These are phyloP conservation scores for Cadophora gregata DNA, from an alignment of 2,329 filamentous ascomycete species.

Conservation along the genomic window DNA sequence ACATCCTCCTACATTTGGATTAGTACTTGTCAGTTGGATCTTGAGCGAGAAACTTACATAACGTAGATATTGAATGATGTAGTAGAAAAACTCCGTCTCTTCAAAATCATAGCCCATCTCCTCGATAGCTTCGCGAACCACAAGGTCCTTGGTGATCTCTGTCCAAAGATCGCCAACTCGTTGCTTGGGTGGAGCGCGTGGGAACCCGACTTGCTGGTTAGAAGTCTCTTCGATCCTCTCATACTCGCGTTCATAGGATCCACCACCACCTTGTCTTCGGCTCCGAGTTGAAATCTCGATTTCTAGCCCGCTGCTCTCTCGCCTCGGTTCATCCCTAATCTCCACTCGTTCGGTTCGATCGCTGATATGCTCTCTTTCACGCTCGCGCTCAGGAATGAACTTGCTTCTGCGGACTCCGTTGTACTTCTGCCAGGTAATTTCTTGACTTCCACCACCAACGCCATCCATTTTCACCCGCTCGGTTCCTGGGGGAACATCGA, in stretches of 20 bases:
- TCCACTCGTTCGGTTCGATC: slow-evolving; percentile 30
- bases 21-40: slow-evolving; percentile 39
- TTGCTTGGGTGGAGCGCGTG: slow-evolving; percentile 37
- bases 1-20: slow-evolving; percentile 76
- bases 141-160: slow-evolving; percentile 93
- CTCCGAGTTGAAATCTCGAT: slow-evolving; percentile 40
- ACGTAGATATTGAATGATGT: slow-evolving; percentile 87
- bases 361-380: slow-evolving; percentile 24
- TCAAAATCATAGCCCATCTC: slow-evolving; percentile 85
- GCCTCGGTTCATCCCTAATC: slow-evolving; percentile 35
- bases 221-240: slow-evolving; percentile 58
- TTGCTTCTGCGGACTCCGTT: slow-evolving; percentile 77
- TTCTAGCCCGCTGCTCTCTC: slow-evolving; percentile 37
- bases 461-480: slow-evolving; percentile 85
- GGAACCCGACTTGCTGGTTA: slow-evolving; percentile 53
- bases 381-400: slow-evolving; percentile 72
- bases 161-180: slow-evolving; percentile 80
- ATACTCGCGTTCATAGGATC: slow-evolving; percentile 42
- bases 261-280: slow-evolving; percentile 23
- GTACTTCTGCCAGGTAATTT: slow-evolving; percentile 80
- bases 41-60: slow-evolving; percentile 68
- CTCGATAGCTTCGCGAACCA: slow-evolving; percentile 85
- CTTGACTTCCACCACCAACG: slow-evolving; percentile 73
- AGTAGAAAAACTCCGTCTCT: slow-evolving; percentile 88
- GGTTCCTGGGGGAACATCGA: slow-evolving; percentile 85